Evolutionary conservation across 2,329 filamentous ascomycete genomes (phyloP), one percentile per base, ranked within the genome.

Genomic region (Penicillium sp.): DNA sequence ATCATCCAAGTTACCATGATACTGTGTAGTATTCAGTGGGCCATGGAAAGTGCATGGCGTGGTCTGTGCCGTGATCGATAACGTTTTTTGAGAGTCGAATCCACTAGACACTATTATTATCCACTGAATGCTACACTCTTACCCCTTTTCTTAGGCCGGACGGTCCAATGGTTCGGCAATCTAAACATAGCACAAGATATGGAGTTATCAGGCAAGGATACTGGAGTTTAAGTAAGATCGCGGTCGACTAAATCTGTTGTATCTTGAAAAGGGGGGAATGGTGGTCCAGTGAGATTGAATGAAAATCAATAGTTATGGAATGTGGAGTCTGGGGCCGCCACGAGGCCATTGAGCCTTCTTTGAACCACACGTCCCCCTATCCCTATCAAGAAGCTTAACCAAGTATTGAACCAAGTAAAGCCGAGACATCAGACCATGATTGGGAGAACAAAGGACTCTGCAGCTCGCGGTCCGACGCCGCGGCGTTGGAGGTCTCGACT

Each of bases 241-340:
- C 53, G 56, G 53, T 35, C 39, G 55, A 48, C 51, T 35, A 37
- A 21, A 27, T 41, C 19, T 41, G 10, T 41, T 10, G 21, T 56
- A 51, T 49, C 52, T 45, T 51, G 54, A 55, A 29, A 59, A 62
- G 58, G 41, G 48, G 57, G 61, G 53, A 29, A 45, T 44, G 3
- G 21, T 49, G 52, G 44, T 48, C 39, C 52, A 55, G 51, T 44
- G 33, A 55, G 52, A 57, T 55, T 24, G 24, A 53, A 51, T 11
- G 13, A 51, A 56, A 52, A 31, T 56, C 56, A 53, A 58, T 61
- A 59, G 60, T 61, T 45, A 26, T 48, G 53, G 55, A 56, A 58
- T 54, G 61, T 65, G 63, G 61, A 63, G 63, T 59, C 53, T 56
- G 55, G 61, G 54, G 61, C 16, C 48, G 55, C 56, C 61, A 63